Evolutionary conservation across 352 stramenopile species (phyloP).

Genomic region (Globisporangium lucens): DNA sequence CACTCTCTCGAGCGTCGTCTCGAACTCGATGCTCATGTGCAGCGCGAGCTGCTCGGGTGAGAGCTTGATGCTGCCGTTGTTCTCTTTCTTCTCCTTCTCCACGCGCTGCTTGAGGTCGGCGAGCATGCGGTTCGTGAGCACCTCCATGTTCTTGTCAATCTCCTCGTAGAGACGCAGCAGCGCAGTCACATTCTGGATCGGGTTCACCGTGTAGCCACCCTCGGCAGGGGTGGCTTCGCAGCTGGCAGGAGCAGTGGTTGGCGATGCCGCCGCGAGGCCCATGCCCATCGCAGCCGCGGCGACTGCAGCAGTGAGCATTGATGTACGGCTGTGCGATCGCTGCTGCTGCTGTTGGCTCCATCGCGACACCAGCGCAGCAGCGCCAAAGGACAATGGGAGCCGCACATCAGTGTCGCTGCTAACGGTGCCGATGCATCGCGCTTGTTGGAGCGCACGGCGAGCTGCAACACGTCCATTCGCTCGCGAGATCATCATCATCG

Average conservation of each 20-base stretch:
- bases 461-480: background rate
- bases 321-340: background rate
- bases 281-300: conserved; percentile 11
- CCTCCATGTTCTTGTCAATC: conserved; percentile 85
- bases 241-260: conserved; percentile 6
- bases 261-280: conserved; percentile 16
- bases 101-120: conserved; percentile 58
- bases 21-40: conserved; percentile 81
- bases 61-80: conserved; percentile 44
- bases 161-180: conserved; percentile 76
- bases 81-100: conserved; percentile 40
- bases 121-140: conserved; percentile 67
- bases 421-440: conserved; percentile 1
- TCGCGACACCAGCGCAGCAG: conserved; percentile 1
- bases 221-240: conserved; percentile 25
- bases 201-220: conserved; percentile 49
- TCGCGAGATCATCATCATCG: conserved; percentile 1
- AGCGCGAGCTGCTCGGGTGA: conserved; percentile 70
- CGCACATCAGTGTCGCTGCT: background rate
- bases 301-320: conserved; percentile 1
- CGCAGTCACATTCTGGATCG: conserved; percentile 67
- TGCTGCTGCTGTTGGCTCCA: conserved; percentile 8
- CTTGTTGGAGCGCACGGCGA: conserved; percentile 11
- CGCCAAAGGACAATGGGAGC: background rate
- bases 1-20: conserved; percentile 74